These are phyloP conservation scores for Castanea crenata DNA, from an alignment of 306 rosid species.

Conservation along the genomic window DNA sequence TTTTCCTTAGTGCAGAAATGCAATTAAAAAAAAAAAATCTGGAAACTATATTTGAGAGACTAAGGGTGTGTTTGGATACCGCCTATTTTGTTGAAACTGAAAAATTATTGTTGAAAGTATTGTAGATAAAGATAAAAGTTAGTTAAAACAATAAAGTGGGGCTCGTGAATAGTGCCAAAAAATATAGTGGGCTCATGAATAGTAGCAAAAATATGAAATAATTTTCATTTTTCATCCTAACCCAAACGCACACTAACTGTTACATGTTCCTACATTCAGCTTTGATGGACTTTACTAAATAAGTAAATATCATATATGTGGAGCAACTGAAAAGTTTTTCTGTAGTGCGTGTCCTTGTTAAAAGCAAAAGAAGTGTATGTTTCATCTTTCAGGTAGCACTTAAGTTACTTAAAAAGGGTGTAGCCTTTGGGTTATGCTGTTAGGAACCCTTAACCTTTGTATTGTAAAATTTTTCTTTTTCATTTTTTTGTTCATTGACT, in stretches of 20 bases:
- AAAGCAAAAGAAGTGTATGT: neutral
- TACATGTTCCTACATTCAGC: neutral
- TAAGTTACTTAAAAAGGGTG: neutral
- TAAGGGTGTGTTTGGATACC: too few species aligned
- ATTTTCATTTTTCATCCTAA: too few species aligned
- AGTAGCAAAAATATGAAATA: too few species aligned
- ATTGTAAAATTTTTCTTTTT: slow-evolving; percentile 7
- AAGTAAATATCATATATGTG: neutral
- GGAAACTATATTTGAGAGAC: neutral
- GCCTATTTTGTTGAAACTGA: too few species aligned
- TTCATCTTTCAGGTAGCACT: neutral
- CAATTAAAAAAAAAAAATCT: neutral
- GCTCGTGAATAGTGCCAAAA: too few species aligned
- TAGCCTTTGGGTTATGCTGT: neutral
- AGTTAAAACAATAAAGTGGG: too few species aligned
- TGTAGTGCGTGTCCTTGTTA: neutral
- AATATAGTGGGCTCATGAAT: too few species aligned
- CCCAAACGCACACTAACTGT: neutral
- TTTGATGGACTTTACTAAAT: neutral
- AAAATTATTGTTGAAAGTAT: too few species aligned
- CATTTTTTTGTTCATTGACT: slow-evolving; percentile 11
- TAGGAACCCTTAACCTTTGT: neutral
- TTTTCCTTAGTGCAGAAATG: neutral
- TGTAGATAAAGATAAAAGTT: too few species aligned
- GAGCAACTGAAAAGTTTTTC: neutral